These are phyloP conservation scores for Fragaria vesca DNA, from an alignment of 306 rosid species.

Conservation along the genomic window DNA sequence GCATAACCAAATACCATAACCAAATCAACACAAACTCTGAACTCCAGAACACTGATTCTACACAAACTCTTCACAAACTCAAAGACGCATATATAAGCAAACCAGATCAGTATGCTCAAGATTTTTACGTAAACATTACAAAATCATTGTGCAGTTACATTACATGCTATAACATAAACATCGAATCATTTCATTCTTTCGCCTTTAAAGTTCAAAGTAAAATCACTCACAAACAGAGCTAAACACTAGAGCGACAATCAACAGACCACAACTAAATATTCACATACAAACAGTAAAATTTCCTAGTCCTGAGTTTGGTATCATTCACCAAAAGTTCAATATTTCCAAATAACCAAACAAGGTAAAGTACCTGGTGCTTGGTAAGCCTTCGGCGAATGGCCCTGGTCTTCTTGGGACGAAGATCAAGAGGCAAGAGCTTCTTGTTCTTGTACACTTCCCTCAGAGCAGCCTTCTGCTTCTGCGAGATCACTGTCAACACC, in stretches of 20 bases:
- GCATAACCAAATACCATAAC: not conserved
- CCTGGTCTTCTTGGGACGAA: constrained; percentile 97
- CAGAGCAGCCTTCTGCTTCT: constrained; percentile 87
- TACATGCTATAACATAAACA: not conserved
- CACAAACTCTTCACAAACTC: not conserved
- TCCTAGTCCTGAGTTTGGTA: not conserved
- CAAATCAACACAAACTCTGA: not conserved
- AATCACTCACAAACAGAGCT: not conserved
- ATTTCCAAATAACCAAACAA: not conserved
- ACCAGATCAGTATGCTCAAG: not conserved
- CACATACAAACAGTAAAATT: no score
- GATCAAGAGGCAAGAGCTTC: constrained; percentile 92
- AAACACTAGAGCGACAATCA: not conserved
- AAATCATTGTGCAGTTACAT: not conserved
- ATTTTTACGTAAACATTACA: not conserved
- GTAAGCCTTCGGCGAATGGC: constrained; percentile 93
- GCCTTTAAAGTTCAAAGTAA: not conserved
- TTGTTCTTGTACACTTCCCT: constrained; percentile 88
- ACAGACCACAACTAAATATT: not conserved
- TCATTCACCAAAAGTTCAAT: not conserved
- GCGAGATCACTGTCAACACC: constrained; percentile 93
- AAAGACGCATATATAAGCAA: not conserved
- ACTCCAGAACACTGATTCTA: not conserved
- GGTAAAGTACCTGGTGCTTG: constrained; percentile 71
- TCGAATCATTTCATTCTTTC: not conserved